A percentile compares a stretch with the other conserved stretches of the same genome.
These are phyloP conservation scores for Cyclostephanos tholiformis DNA, from an alignment of 108 stramenopile genomes.

Conservation along the genomic window DNA sequence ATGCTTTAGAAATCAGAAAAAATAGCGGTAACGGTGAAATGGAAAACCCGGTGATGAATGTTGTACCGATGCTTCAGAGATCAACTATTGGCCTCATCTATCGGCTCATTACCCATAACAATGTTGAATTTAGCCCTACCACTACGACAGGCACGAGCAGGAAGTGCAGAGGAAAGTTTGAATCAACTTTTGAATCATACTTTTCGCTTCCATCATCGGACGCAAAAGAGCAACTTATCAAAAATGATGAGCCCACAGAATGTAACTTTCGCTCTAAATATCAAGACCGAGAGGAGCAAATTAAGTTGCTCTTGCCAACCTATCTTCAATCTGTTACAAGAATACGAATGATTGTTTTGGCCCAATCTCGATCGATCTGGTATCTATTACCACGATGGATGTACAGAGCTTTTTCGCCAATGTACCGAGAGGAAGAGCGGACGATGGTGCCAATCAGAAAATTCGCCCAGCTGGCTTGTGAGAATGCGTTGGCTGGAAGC, in stretches of 20 bases:
- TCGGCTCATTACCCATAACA: constrained; percentile 73
- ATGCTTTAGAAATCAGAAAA: neutral
- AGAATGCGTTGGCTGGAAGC: constrained; percentile 61
- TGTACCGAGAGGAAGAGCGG: constrained; percentile 79
- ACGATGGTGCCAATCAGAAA: constrained; percentile 79
- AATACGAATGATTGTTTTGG: constrained; percentile 91
- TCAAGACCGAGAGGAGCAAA: constrained; percentile 18
- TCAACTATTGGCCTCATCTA: constrained; percentile 82
- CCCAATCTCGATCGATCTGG: constrained; percentile 91
- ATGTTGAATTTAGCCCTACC: constrained; percentile 20
- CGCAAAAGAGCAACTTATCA: constrained; percentile 1
- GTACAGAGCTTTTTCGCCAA: constrained; percentile 76
- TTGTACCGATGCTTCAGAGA: constrained; percentile 76
- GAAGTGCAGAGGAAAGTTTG: neutral
- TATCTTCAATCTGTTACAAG: constrained; percentile 83
- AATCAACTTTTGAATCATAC: neutral
- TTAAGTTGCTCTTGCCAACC: constrained; percentile 48
- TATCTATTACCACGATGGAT: constrained; percentile 86
- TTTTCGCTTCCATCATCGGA: neutral
- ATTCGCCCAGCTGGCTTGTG: constrained; percentile 73
- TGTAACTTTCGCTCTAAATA: neutral
- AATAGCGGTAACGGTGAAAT: constrained; percentile 4
- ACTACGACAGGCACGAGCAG: constrained; percentile 17
- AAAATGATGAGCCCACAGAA: neutral
- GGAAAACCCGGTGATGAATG: constrained; percentile 32